Evolutionary conservation across 148 eudicot species (phyloP).

Genomic region (Pouteria glomerata): DNA sequence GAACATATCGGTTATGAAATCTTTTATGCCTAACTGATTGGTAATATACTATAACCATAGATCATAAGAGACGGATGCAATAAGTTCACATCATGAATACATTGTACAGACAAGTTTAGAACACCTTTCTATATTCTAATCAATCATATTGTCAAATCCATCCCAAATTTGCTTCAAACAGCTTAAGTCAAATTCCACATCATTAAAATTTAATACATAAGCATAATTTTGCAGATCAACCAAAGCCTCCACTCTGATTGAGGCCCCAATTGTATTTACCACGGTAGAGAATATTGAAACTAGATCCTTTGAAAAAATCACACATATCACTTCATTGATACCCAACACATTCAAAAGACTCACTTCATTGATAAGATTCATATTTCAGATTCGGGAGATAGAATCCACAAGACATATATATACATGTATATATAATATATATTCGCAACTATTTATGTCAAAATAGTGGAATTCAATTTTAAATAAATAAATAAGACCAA

Average conservation of each 20-base stretch:
- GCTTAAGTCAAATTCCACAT: background rate
- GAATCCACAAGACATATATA: too few relatives aligned
- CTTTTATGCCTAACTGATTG: background rate
- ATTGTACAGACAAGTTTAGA: background rate
- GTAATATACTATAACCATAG: background rate
- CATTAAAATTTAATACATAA: too few relatives aligned
- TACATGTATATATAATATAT: background rate
- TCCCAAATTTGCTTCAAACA: background rate
- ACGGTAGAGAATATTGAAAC: too few relatives aligned
- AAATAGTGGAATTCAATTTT: too few relatives aligned
- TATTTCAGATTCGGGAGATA: background rate
- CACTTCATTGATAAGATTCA: background rate
- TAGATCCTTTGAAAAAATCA: too few relatives aligned
- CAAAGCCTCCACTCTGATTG: background rate
- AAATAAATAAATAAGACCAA: conserved; percentile 17
- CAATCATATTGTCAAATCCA: background rate
- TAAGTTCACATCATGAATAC: background rate
- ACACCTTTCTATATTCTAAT: background rate
- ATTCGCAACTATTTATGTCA: background rate
- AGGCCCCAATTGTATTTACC: too few relatives aligned
- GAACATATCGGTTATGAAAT: background rate
- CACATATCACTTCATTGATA: too few relatives aligned
- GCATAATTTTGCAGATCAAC: background rate
- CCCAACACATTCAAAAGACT: background rate
- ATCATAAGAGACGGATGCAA: background rate